Evolutionary conservation across 2,329 filamentous ascomycete species (phyloP).

Genomic region (Alternaria sp.): DNA sequence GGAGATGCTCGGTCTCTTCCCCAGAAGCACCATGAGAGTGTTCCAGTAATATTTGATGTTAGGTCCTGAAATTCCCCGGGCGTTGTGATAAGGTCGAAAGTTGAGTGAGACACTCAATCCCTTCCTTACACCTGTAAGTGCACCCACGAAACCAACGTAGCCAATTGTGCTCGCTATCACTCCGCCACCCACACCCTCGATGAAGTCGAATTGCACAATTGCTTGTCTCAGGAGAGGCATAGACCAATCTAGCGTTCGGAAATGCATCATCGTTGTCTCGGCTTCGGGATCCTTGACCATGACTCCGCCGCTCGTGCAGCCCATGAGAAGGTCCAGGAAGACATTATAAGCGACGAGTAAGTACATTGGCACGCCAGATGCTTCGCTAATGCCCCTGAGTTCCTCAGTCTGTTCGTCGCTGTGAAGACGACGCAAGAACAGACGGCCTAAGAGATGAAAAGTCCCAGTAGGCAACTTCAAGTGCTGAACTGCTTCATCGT

Average conservation of each 20-base stretch:
- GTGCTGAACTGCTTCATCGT: slow-evolving; percentile 57
- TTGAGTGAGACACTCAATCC: slow-evolving; percentile 58
- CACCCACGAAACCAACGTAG: slow-evolving; percentile 61
- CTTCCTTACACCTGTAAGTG: slow-evolving; percentile 58
- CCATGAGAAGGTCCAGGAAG: slow-evolving; percentile 68
- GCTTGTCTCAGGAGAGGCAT: slow-evolving; percentile 53
- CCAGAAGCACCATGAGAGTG: slow-evolving; percentile 61
- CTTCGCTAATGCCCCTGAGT: slow-evolving; percentile 63
- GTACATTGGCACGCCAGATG: slow-evolving; percentile 62
- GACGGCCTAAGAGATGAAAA: slow-evolving; percentile 49
- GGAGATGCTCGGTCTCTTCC: slow-evolving; percentile 60
- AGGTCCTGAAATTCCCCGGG: slow-evolving; percentile 34
- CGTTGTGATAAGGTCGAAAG: slow-evolving; percentile 59
- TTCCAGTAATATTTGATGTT: slow-evolving; percentile 56
- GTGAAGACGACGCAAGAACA: slow-evolving; percentile 59
- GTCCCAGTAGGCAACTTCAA: slow-evolving; percentile 6
- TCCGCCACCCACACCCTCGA: slow-evolving; percentile 36
- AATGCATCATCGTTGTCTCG: slow-evolving; percentile 58
- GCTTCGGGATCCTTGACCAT: slow-evolving; percentile 28
- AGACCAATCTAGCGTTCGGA: slow-evolving; percentile 59
- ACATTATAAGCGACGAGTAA: slow-evolving; percentile 69
- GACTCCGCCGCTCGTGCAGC: slow-evolving; percentile 67
- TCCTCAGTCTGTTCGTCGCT: slow-evolving; percentile 66
- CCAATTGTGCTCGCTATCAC: slow-evolving; percentile 58
- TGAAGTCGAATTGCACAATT: slow-evolving; percentile 52